Conservation (phyloP, 1,284 basidiomycete species). For the Sporisorium reilianum region DNA sequence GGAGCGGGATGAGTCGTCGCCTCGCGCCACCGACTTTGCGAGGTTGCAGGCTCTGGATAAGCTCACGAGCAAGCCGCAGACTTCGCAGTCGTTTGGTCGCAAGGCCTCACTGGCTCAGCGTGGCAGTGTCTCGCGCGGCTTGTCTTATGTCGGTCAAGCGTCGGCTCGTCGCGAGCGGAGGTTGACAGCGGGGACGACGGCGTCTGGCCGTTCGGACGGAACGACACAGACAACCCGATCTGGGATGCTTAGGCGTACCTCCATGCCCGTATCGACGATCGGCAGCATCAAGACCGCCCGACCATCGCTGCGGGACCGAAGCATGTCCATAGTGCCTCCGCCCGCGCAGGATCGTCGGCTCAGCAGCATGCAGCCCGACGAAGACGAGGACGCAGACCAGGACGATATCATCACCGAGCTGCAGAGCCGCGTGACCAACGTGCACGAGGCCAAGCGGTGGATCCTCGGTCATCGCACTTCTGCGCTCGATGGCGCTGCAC, state of each 20-base stretch:
- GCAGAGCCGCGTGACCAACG: conserved; percentile 20
- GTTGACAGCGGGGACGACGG: conserved; percentile 12
- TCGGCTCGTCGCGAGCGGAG: conserved; percentile 5
- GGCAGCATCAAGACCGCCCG: conserved; percentile 3
- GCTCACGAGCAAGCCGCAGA: conserved; percentile 18
- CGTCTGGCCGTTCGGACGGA: conserved; percentile 8
- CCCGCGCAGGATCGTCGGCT: conserved; percentile 1
- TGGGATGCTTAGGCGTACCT: conserved; percentile 8
- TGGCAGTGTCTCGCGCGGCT: not conserved
- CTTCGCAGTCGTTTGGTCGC: not conserved
- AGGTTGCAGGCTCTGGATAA: conserved; percentile 14
- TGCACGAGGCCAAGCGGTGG: conserved; percentile 28
- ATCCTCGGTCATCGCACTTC: conserved; percentile 14
- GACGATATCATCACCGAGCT: conserved; percentile 20
- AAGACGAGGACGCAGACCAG: conserved; percentile 12
- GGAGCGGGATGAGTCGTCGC: conserved; percentile 12
- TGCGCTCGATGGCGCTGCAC: not conserved
- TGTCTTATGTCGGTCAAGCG: not conserved
- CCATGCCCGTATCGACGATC: conserved; percentile 11
- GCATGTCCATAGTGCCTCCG: conserved; percentile 18
- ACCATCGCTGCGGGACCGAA: not conserved
- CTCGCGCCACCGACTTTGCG: conserved; percentile 12
- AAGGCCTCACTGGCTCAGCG: not conserved
- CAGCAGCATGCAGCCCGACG: conserved; percentile 14
- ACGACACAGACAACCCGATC: conserved; percentile 15